Evolutionary conservation across 2,329 filamentous ascomycete species (phyloP).

Genomic region (Thermothelomyces thermophilus): DNA sequence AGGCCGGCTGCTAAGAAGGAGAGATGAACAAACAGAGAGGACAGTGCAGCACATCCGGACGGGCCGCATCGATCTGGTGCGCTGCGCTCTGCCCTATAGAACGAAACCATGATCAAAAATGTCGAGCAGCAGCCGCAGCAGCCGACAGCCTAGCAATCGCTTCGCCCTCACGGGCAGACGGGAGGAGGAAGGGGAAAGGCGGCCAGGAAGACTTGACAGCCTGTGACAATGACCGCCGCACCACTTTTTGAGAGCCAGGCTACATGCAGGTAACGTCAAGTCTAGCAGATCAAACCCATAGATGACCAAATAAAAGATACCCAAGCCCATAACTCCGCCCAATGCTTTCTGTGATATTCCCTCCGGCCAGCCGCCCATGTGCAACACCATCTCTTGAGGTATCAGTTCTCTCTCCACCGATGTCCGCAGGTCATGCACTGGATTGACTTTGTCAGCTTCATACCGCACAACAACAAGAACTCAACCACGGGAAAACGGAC

Average conservation of each 20-base stretch:
- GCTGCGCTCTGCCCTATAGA: too few species aligned
- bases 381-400: neutral
- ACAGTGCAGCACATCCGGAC: too few species aligned
- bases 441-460: slow-evolving; percentile 9
- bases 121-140: too few species aligned
- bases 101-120: too few species aligned
- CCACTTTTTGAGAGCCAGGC: neutral
- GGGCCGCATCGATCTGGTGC: too few species aligned
- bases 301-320: neutral
- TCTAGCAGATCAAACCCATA: neutral
- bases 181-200: neutral
- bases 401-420: slow-evolving; percentile 62
- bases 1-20: neutral
- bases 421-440: slow-evolving; percentile 62
- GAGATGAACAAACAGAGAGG: neutral
- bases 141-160: neutral
- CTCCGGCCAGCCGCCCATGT: neutral
- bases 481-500: slow-evolving; percentile 36
- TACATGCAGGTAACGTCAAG: neutral
- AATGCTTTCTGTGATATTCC: slow-evolving; percentile 18
- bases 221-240: neutral
- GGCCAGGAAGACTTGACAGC: neutral
- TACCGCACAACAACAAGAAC: neutral
- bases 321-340: slow-evolving; percentile 26
- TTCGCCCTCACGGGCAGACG: slow-evolving; percentile 1